Evolutionary conservation across 352 stramenopile species (phyloP).

Genomic region (Globisporangium carolinianum): DNA sequence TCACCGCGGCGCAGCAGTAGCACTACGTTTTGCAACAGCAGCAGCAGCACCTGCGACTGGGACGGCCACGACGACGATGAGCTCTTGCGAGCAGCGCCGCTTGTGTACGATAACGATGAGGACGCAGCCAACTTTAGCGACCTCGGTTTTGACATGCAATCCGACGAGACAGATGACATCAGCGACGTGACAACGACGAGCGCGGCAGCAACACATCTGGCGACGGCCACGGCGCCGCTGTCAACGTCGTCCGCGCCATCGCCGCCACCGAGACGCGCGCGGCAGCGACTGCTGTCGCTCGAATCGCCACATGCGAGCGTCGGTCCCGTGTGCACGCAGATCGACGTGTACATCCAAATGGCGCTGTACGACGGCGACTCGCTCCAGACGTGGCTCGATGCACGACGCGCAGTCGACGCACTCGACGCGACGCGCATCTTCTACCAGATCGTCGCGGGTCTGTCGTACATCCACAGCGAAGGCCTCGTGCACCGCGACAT

Average conservation of each 20-base stretch:
- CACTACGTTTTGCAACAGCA: neutral
- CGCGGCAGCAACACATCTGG: too few species aligned
- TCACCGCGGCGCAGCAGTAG: neutral
- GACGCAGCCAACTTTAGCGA: slow-evolving; percentile 34
- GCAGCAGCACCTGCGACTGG: neutral
- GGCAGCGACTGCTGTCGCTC: slow-evolving; percentile 12
- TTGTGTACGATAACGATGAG: slow-evolving; percentile 12
- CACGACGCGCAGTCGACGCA: slow-evolving; percentile 30
- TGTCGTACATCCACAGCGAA: slow-evolving; percentile 74
- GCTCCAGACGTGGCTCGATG: slow-evolving; percentile 67
- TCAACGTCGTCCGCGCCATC: neutral
- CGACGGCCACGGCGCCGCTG: neutral
- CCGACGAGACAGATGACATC: neutral
- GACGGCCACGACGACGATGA: slow-evolving; percentile 18
- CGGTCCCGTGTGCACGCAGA: slow-evolving; percentile 51
- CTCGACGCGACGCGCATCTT: slow-evolving; percentile 66
- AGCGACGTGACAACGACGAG: slow-evolving; percentile 1
- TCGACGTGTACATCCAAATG: slow-evolving; percentile 92
- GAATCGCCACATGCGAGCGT: slow-evolving; percentile 13
- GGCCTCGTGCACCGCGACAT: slow-evolving; percentile 75
- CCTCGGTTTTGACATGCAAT: slow-evolving; percentile 54
- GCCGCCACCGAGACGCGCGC: neutral
- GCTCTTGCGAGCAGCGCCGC: slow-evolving; percentile 2
- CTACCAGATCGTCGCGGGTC: slow-evolving; percentile 55
- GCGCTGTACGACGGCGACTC: slow-evolving; percentile 91